Evolutionary conservation across 2,329 filamentous ascomycete species (phyloP).

Genomic region (Epichloe sibirici): DNA sequence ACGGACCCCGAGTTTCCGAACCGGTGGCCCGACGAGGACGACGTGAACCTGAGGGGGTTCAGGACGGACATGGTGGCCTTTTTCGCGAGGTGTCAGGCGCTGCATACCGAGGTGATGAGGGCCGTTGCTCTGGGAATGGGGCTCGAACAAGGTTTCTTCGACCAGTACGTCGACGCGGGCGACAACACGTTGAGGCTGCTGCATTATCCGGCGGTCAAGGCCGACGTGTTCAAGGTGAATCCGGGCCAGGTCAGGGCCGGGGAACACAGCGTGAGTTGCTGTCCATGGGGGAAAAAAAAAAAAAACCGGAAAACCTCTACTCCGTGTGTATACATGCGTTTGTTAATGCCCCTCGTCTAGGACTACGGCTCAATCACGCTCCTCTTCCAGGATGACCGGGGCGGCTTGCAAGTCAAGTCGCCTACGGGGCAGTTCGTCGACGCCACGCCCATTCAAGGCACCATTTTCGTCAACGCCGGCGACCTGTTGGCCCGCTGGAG

Average conservation of each 20-base stretch:
- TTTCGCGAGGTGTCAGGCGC: conserved; percentile 56
- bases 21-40: conserved; percentile 54
- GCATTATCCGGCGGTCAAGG: conserved; percentile 61
- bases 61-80: conserved; percentile 63
- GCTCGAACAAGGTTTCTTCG: conserved; percentile 61
- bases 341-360: conserved; percentile 10
- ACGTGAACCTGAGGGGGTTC: conserved; percentile 41
- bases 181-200: conserved; percentile 63
- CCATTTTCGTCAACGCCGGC: conserved; percentile 80
- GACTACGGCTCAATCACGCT: conserved; percentile 51
- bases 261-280: conserved; percentile 48
- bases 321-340: background rate
- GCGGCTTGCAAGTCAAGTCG: conserved; percentile 48
- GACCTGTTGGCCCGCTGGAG: conserved; percentile 80
- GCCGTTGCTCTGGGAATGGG: conserved; percentile 76
- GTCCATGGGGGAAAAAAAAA: too few species aligned
- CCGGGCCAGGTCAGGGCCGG: conserved; percentile 64
- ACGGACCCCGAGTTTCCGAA: conserved; percentile 53
- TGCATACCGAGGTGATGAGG: conserved; percentile 72
- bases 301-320: background rate
- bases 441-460: conserved; percentile 68
- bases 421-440: conserved; percentile 71
- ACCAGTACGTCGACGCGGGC: conserved; percentile 55
- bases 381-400: conserved; percentile 46
- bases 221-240: conserved; percentile 52